Conservation (phyloP, 441 rosid genomes). For the Erysimum cheiri region DNA sequence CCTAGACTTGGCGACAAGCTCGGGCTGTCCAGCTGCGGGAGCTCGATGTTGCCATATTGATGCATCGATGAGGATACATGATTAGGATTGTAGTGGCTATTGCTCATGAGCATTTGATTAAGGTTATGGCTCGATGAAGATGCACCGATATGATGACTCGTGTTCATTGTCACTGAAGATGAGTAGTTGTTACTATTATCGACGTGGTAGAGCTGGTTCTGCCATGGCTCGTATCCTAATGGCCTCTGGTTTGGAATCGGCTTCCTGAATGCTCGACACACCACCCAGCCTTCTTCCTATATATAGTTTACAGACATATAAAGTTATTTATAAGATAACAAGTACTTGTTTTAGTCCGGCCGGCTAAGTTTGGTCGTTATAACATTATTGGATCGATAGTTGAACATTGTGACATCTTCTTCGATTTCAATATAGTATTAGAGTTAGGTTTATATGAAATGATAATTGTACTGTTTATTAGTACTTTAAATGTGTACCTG, state of each 20-base stretch:
- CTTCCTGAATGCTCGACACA: constrained; percentile 91
- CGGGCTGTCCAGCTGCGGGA: constrained; percentile 79
- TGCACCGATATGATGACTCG: constrained; percentile 41
- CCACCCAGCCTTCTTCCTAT: constrained; percentile 99
- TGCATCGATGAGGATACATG: constrained; percentile 39
- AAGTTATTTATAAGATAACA: background rate
- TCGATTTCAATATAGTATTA: background rate
- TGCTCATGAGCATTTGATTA: constrained; percentile 46
- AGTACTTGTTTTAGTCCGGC: background rate
- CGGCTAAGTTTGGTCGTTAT: background rate
- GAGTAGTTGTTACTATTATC: constrained; percentile 41
- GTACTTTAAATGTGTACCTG: constrained; percentile 51
- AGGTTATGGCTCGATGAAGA: constrained; percentile 39
- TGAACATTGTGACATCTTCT: background rate
- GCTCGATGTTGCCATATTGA: constrained; percentile 56
- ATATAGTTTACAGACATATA: constrained; percentile 36
- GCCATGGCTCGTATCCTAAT: constrained; percentile 65
- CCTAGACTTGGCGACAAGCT: constrained; percentile 59
- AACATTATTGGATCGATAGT: constrained; percentile 6
- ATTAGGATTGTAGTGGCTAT: constrained; percentile 36
- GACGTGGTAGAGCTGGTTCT: constrained; percentile 52
- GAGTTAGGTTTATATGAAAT: background rate
- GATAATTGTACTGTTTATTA: background rate
- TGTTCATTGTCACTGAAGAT: constrained; percentile 44
- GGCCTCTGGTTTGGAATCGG: constrained; percentile 79